Evolutionary conservation across 441 rosid species (phyloP).

Genomic region (Lagerstroemia fauriei): DNA sequence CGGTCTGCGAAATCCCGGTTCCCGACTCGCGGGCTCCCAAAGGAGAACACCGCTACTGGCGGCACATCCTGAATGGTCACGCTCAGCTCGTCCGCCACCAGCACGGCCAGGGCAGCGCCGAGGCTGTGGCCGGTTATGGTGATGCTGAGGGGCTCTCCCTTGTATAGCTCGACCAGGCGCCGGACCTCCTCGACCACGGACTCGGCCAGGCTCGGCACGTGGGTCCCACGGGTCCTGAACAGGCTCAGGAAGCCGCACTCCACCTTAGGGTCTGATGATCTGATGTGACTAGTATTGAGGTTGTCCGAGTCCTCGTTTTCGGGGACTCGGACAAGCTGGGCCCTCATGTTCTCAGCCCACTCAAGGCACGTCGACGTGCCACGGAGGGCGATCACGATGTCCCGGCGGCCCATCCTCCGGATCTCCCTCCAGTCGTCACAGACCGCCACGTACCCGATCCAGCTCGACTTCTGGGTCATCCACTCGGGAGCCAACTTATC

Average conservation of each 20-base stretch:
- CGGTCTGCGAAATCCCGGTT: constrained; percentile 38
- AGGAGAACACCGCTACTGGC: constrained; percentile 44
- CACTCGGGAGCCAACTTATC: constrained; percentile 64
- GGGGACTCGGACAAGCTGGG: constrained; percentile 21
- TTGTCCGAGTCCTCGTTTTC: constrained; percentile 32
- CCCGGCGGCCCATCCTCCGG: constrained; percentile 58
- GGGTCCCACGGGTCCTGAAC: constrained; percentile 49
- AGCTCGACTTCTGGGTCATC: constrained; percentile 58
- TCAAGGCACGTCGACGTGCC: constrained; percentile 51
- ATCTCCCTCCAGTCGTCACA: constrained; percentile 52
- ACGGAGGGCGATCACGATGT: constrained; percentile 56
- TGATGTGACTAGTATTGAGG: too few relatives aligned
- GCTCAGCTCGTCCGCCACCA: constrained; percentile 42
- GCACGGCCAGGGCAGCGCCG: constrained; percentile 42
- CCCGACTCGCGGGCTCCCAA: constrained; percentile 49
- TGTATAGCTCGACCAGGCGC: constrained; percentile 39
- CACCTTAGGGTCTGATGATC: constrained; percentile 39
- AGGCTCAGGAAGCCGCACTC: constrained; percentile 66
- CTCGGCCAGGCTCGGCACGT: constrained; percentile 56
- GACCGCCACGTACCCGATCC: constrained; percentile 71
- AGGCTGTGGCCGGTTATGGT: constrained; percentile 50
- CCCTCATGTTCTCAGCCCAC: constrained; percentile 51
- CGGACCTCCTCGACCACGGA: constrained; percentile 43
- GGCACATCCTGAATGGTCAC: constrained; percentile 12
- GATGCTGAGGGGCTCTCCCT: constrained; percentile 49